Base-by-base conservation (phyloP, 2,329 filamentous ascomycete species). In the Colletotrichum spinosum region DNA sequence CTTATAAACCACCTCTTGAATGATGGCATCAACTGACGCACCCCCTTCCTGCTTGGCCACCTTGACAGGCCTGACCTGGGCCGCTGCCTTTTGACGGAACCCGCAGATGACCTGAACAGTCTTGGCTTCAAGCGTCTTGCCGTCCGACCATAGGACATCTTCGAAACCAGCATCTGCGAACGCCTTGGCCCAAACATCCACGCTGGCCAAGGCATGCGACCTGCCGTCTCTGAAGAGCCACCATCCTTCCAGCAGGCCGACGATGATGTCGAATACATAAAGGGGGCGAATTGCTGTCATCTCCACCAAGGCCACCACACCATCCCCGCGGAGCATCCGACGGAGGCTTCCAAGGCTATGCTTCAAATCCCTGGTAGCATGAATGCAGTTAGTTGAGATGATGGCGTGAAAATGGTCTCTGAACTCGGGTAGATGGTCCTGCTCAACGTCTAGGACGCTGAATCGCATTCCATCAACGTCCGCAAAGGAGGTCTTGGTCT, bases 201-300 rank as follows among this genome's bases (percentile, higher is more conserved):
- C 69, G 6, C 53, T 48, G 7, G 53, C 67, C 8, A 74, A 54
- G 3, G 71, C 71, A 44, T 76, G 67, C 4, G 55, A 41, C 1
- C 74, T 66, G 0, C 71, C 72, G 38, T 78, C 76, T 3, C 72
- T 60, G 8, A 73, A 75, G 0, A 72, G 55, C 76, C 76, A 77
- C 77, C 77, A 78, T 0, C 77, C 77, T 8, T 78, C 76, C 0
- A 79, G 61, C 5, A 77, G 62, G 2, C 76, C 77, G 52, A 73
- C 76, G 1, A 76, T 70, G 0, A 77, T 33, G 49, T 78, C 74
- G 12, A 75, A 67, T 72, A 73, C 76, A 35, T 55, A 69, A 0
- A 76, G 38, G 2, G 59, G 62, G 8, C 60, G 53, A 3, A 44
- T 35, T 3, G 59, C 25, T 0, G 74, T 77, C 8, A 75, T 52